Evolutionary conservation across 495 filamentous ascomycete genomes (phyloP).

Genomic region (Tuber indicum): DNA sequence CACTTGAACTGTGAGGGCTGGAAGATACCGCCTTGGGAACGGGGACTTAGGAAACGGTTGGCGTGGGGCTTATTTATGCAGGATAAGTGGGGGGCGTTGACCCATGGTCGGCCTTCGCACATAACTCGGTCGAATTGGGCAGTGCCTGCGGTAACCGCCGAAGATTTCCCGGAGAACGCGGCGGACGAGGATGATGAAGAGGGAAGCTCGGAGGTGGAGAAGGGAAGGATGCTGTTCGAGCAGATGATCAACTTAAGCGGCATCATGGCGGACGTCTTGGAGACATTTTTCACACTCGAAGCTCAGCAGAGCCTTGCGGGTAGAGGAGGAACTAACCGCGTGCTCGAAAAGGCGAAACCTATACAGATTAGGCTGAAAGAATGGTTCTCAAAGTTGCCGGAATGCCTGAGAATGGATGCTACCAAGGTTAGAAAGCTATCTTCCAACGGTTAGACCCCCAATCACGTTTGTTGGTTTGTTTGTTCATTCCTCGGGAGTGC

Average conservation of each 20-base stretch:
- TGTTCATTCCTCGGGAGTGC: not conserved
- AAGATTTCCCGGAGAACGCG: constrained; percentile 62
- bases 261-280: constrained; percentile 70
- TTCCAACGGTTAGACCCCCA: constrained; percentile 44
- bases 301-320: constrained; percentile 43
- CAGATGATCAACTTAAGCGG: constrained; percentile 69
- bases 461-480: constrained; percentile 25
- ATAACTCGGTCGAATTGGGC: constrained; percentile 78
- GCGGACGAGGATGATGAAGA: constrained; percentile 54
- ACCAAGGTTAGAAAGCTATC: constrained; percentile 43
- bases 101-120: constrained; percentile 78
- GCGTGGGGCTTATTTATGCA: constrained; percentile 91
- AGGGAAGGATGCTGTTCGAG: constrained; percentile 60
- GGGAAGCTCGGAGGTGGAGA: constrained; percentile 55
- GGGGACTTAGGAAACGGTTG: constrained; percentile 70
- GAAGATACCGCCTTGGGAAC: constrained; percentile 84
- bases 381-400: constrained; percentile 65
- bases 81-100: constrained; percentile 87
- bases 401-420: constrained; percentile 60
- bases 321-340: constrained; percentile 45
- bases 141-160: constrained; percentile 58
- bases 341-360: constrained; percentile 69
- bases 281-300: constrained; percentile 61
- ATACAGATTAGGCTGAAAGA: constrained; percentile 77
- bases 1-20: constrained; percentile 82